Evolutionary conservation across 1,284 basidiomycete species (phyloP).

Genomic region (Cryptococcus floricola): DNA sequence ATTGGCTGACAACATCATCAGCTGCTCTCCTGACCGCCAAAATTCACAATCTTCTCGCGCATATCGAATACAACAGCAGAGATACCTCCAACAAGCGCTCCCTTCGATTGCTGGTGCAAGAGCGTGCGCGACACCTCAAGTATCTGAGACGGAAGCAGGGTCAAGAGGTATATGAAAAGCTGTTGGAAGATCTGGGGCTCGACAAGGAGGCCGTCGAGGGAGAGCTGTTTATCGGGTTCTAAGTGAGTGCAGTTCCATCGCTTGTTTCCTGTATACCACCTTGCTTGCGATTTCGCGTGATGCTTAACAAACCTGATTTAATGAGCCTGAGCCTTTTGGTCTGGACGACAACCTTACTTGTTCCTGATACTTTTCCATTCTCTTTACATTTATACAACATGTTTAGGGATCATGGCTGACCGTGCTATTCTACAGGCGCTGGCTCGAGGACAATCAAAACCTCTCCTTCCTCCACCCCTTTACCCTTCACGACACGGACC

Average conservation of each 20-base stretch:
- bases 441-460: constrained; percentile 61
- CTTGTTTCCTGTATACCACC: not conserved
- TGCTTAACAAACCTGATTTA: constrained; percentile 50
- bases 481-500: constrained; percentile 71
- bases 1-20: constrained; percentile 37
- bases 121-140: constrained; percentile 75
- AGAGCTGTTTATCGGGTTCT: constrained; percentile 56
- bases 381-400: constrained; percentile 1
- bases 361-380: constrained; percentile 9
- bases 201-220: constrained; percentile 80
- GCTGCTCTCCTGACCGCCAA: constrained; percentile 81
- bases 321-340: constrained; percentile 45
- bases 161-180: constrained; percentile 63
- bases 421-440: constrained; percentile 1
- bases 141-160: constrained; percentile 69
- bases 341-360: constrained; percentile 16
- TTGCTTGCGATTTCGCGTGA: constrained; percentile 17
- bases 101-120: constrained; percentile 70
- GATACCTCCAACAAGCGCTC: constrained; percentile 75
- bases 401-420: not conserved
- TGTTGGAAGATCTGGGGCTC: constrained; percentile 71
- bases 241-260: not conserved
- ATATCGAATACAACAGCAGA: constrained; percentile 64
- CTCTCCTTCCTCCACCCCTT: constrained; percentile 82
- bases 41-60: constrained; percentile 76